These are phyloP conservation scores for Colletotrichum noveboracense DNA, from an alignment of 2,329 filamentous ascomycete genomes.

Conservation along the genomic window DNA sequence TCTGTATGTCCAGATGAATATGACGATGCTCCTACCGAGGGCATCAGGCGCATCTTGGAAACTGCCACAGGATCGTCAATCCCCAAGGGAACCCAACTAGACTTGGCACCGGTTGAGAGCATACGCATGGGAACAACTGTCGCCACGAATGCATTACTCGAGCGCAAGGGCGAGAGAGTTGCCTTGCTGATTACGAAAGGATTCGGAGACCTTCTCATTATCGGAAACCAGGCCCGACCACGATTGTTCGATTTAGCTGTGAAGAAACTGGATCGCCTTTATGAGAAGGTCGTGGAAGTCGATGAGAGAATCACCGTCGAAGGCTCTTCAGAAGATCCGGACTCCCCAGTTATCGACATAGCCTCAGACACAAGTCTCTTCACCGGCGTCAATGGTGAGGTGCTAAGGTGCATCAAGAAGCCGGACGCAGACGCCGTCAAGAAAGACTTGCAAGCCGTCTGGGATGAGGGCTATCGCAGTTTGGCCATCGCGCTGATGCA, in stretches of 20 bases:
- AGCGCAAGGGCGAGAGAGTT: constrained; percentile 74
- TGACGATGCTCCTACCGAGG: constrained; percentile 74
- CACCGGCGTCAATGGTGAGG: constrained; percentile 69
- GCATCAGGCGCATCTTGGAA: constrained; percentile 59
- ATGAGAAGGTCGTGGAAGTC: constrained; percentile 72
- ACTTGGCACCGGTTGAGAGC: constrained; percentile 55
- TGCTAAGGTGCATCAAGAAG: constrained; percentile 67
- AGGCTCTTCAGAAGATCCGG: not conserved
- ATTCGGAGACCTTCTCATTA: constrained; percentile 73
- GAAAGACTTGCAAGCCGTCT: constrained; percentile 60
- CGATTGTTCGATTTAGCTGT: constrained; percentile 77
- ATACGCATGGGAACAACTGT: constrained; percentile 83
- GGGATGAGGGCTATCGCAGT: constrained; percentile 60
- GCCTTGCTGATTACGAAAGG: constrained; percentile 75
- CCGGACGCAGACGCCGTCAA: constrained; percentile 57
- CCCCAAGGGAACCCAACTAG: constrained; percentile 25
- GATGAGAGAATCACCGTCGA: constrained; percentile 69
- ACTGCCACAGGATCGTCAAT: constrained; percentile 29
- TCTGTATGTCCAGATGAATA: constrained; percentile 76
- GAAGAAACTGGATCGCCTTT: constrained; percentile 69
- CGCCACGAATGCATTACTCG: constrained; percentile 75
- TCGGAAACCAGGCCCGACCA: constrained; percentile 76
- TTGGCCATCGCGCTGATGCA: constrained; percentile 72
- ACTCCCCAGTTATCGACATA: constrained; percentile 26
- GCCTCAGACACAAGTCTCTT: constrained; percentile 54